Evolutionary conservation across 2,329 filamentous ascomycete species (phyloP).

Genomic region (Apiospora koreana): DNA sequence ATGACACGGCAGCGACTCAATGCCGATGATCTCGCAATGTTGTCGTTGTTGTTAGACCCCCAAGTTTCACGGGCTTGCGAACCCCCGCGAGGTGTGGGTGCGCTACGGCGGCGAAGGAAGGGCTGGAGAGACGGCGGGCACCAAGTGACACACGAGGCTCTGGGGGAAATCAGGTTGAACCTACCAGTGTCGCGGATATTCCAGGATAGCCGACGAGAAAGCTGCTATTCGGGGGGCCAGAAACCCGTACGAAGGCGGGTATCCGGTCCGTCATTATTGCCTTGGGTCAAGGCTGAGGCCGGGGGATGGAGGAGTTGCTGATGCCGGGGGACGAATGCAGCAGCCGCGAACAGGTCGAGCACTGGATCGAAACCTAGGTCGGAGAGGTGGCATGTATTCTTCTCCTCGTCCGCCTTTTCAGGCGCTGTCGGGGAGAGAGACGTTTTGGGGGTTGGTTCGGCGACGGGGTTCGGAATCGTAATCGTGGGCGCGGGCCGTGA

Average conservation of each 20-base stretch:
- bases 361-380: conserved; percentile 2
- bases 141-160: neutral
- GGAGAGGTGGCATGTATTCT: conserved; percentile 12
- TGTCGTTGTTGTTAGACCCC: neutral
- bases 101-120: neutral
- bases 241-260: conserved; percentile 90
- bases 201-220: conserved; percentile 97
- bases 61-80: neutral
- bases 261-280: conserved; percentile 46
- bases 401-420: neutral
- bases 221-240: conserved; percentile 93
- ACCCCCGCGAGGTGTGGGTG: conserved; percentile 7
- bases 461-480: neutral
- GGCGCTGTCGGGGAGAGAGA: neutral
- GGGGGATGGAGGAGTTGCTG: conserved; percentile 15
- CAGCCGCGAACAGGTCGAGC: conserved; percentile 10
- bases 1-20: neutral
- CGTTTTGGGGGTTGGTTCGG: neutral
- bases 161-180: conserved; percentile 37
- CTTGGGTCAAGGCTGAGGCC: conserved; percentile 14
- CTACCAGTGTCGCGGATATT: conserved; percentile 93
- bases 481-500: neutral
- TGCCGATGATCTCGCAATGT: neutral
- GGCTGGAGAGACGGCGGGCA: neutral
- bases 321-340: conserved; percentile 7